These are phyloP conservation scores for Fusarium agapanthi DNA, from an alignment of 2,329 filamentous ascomycete species.

Conservation along the genomic window DNA sequence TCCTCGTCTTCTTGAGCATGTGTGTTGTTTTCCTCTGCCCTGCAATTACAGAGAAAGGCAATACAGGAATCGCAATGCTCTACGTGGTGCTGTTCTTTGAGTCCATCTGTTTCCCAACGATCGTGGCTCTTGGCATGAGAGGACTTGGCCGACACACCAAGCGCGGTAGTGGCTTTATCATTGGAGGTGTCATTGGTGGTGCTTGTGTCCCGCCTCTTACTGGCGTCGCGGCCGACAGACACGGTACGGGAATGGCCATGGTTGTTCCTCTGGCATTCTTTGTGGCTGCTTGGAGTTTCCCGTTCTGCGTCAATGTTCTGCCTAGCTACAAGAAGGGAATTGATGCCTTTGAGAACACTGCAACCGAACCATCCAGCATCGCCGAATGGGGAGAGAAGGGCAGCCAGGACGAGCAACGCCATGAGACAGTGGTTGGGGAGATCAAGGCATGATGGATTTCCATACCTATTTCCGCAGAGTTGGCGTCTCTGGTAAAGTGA, in stretches of 20 bases:
- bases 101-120: constrained; percentile 82
- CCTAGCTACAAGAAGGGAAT: constrained; percentile 69
- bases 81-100: constrained; percentile 81
- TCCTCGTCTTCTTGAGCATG: constrained; percentile 69
- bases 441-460: neutral
- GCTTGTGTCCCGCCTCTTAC: constrained; percentile 78
- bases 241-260: constrained; percentile 70
- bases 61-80: constrained; percentile 66
- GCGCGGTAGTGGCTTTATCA: constrained; percentile 74
- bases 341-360: constrained; percentile 57
- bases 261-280: constrained; percentile 71
- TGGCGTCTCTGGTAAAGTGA: neutral
- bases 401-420: neutral
- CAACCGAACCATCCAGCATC: neutral
- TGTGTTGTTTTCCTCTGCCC: constrained; percentile 70
- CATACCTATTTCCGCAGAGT: fast-evolving
- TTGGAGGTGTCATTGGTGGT: constrained; percentile 76
- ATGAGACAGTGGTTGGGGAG: neutral
- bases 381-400: neutral
- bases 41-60: constrained; percentile 55
- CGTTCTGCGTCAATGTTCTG: constrained; percentile 71
- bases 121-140: constrained; percentile 79
- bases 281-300: constrained; percentile 63
- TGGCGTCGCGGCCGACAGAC: constrained; percentile 71
- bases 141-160: constrained; percentile 81